These are phyloP conservation scores for Warburgia ugandensis DNA, from an alignment of 164 flowering plant genomes.

Conservation along the genomic window DNA sequence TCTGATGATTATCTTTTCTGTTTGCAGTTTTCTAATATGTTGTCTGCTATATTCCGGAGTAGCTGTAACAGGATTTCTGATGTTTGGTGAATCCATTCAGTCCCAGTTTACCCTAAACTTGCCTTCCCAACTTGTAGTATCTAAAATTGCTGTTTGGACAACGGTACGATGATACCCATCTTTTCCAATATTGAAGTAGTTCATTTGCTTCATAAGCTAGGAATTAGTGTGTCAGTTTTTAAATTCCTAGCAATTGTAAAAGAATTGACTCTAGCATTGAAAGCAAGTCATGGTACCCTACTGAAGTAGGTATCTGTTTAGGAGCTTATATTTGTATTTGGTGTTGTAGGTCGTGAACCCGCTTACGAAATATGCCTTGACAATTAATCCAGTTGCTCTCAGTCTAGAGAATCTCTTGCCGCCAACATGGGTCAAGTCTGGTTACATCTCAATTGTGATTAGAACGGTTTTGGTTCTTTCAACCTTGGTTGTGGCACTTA, in stretches of 20 bases:
- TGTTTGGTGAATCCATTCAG: conserved; percentile 53
- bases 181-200: no score
- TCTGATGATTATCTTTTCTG: no score
- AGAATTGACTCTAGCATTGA: neutral
- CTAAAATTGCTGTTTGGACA: conserved; percentile 60
- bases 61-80: conserved; percentile 44
- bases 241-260: neutral
- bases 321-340: no score
- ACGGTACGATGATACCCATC: no score
- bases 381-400: conserved; percentile 55
- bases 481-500: conserved; percentile 45
- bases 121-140: conserved; percentile 43
- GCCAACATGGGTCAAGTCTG: conserved; percentile 12
- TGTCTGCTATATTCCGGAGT: conserved; percentile 34
- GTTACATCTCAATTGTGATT: conserved; percentile 28
- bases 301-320: no score
- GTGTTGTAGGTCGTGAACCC: conserved; percentile 50
- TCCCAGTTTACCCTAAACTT: conserved; percentile 70
- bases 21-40: conserved; percentile 38
- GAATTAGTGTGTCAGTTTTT: no score
- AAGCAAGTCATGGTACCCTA: neutral
- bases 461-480: conserved; percentile 47
- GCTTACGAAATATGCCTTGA: conserved; percentile 63
- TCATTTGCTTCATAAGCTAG: no score
- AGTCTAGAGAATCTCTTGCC: conserved; percentile 66